Evolutionary conservation across 139 green algal genomes (phyloP).

Genomic region (Diplosphaera chodatii): DNA sequence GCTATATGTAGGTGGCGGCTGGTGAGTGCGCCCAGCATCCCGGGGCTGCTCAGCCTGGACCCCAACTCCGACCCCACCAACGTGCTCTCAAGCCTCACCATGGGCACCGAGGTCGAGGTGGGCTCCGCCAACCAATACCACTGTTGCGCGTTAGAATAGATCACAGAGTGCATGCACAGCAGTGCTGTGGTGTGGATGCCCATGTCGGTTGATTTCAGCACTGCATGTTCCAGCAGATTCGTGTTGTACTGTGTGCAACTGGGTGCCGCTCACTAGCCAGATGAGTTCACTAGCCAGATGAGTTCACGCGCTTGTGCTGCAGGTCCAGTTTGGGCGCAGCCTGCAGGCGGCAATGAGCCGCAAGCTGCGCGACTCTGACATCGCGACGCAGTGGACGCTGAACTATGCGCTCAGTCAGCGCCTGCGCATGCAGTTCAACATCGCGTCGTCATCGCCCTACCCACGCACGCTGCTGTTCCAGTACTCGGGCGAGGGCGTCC

Average conservation of each 20-base stretch:
- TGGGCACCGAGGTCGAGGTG: conserved; percentile 92
- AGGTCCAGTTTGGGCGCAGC: not conserved
- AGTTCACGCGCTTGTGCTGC: no score
- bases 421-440: conserved; percentile 79
- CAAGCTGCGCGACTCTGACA: conserved; percentile 65
- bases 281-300: no score
- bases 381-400: conserved; percentile 75
- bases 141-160: no score
- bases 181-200: no score
- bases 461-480: conserved; percentile 73
- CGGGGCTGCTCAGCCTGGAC: conserved; percentile 61
- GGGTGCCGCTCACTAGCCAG: no score
- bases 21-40: conserved; percentile 75
- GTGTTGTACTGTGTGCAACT: no score
- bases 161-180: no score
- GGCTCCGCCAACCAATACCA: no score
- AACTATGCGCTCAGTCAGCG: conserved; percentile 73
- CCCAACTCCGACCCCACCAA: conserved; percentile 27
- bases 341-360: conserved; percentile 70
- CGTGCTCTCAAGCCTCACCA: conserved; percentile 45
- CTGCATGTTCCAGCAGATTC: no score
- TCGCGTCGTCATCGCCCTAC: conserved; percentile 46
- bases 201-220: no score
- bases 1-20: conserved; percentile 90
- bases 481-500: conserved; percentile 54